These are phyloP conservation scores for Penicillium maclennaniae DNA, from an alignment of 495 filamentous ascomycete genomes.

Conservation along the genomic window DNA sequence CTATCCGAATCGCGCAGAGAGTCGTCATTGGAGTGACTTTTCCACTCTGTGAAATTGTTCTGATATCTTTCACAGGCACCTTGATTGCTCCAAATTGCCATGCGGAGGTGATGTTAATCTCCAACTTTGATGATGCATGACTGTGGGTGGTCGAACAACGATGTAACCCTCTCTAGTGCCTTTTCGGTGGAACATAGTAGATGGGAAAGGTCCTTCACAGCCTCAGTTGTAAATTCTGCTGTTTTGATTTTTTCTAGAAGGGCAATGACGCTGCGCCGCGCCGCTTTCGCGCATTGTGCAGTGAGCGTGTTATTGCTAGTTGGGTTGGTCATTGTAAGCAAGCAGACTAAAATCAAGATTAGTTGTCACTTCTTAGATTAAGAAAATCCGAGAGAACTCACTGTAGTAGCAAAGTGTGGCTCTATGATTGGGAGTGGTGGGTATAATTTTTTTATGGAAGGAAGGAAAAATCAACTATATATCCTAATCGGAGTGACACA, in stretches of 20 bases:
- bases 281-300: not conserved
- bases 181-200: not conserved
- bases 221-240: not conserved
- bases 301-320: not conserved
- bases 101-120: slow-evolving; percentile 1
- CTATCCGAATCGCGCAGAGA: not conserved
- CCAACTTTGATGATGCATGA: not conserved
- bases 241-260: slow-evolving; percentile 2
- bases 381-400: not conserved
- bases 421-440: not conserved
- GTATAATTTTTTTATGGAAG: not conserved
- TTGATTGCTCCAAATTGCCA: slow-evolving; percentile 4
- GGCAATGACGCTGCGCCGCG: not conserved
- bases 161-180: not conserved
- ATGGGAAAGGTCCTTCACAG: not conserved
- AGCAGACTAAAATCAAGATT: not conserved
- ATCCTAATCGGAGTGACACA: not conserved
- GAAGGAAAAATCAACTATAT: not conserved
- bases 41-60: not conserved
- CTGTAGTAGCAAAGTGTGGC: not conserved
- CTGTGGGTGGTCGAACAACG: not conserved
- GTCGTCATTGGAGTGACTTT: not conserved
- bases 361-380: slow-evolving; percentile 1
- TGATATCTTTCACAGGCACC: slow-evolving; percentile 4
- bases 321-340: slow-evolving; percentile 1